Evolutionary conservation across 495 filamentous ascomycete genomes (phyloP).

Genomic region (Physcia stellaris): DNA sequence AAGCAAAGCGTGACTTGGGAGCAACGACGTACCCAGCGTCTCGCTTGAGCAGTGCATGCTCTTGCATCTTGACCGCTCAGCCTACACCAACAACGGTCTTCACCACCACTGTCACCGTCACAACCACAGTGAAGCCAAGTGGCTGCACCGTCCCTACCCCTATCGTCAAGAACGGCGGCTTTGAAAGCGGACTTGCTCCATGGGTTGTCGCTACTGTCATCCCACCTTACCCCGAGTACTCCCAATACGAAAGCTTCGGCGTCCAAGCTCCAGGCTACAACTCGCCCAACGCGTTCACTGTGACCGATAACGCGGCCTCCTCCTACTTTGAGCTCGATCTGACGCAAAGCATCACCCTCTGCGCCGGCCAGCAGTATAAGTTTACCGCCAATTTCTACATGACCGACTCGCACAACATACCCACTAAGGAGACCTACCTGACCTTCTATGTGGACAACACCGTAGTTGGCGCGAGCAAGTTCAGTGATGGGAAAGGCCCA

Average conservation of each 20-base stretch:
- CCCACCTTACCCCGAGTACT: background rate
- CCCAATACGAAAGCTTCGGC: background rate
- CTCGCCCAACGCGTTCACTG: background rate
- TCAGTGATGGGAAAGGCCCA: background rate
- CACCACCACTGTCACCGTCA: background rate
- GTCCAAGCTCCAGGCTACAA: background rate
- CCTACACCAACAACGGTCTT: background rate
- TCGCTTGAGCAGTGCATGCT: conserved; percentile 1
- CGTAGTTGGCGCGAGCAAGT: background rate
- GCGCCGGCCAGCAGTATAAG: background rate
- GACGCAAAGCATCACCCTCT: background rate
- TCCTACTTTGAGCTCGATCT: background rate
- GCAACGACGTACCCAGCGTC: background rate
- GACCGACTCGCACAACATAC: background rate
- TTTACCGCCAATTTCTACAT: background rate
- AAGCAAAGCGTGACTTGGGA: background rate
- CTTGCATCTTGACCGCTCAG: background rate
- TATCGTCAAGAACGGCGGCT: background rate
- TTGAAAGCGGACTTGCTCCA: background rate
- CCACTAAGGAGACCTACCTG: no score
- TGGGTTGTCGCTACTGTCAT: conserved; percentile 1
- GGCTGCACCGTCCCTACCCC: background rate
- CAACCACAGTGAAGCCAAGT: background rate
- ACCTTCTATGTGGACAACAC: background rate
- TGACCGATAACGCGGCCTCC: background rate